Evolutionary conservation across 139 green algal genomes (phyloP).

Genomic region (Zygnema circumcarinatum): DNA sequence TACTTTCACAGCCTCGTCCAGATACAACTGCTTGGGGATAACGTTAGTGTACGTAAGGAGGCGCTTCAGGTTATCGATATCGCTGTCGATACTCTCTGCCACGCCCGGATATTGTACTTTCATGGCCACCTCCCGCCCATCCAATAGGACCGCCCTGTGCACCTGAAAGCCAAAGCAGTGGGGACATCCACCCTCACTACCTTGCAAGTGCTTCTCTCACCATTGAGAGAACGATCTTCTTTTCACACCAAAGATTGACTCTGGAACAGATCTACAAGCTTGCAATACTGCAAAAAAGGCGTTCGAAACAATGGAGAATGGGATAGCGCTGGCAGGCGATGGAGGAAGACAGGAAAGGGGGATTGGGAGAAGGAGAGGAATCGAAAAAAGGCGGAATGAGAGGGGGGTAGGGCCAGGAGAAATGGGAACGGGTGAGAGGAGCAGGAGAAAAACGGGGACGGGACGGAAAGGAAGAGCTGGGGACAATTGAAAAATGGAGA

Average conservation of each 20-base stretch:
- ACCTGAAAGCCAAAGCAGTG: no score
- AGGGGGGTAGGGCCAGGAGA: background rate
- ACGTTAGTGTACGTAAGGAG: slow-evolving; percentile 84
- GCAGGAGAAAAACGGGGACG: background rate
- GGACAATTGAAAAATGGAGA: background rate
- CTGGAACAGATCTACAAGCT: no score
- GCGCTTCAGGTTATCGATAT: slow-evolving; percentile 94
- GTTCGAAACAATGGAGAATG: no score
- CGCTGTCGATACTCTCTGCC: slow-evolving; percentile 84
- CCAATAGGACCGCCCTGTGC: slow-evolving; percentile 27
- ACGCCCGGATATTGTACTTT: slow-evolving; percentile 96
- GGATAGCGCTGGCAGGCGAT: no score
- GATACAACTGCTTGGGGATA: slow-evolving; percentile 85
- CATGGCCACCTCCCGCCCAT: slow-evolving; percentile 64
- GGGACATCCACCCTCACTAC: no score
- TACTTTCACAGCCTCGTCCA: slow-evolving; percentile 81
- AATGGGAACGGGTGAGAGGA: background rate
- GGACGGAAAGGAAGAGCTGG: background rate
- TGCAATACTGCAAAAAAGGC: no score
- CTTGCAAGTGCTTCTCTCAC: no score
- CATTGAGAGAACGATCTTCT: no score
- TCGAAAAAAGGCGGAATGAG: background rate
- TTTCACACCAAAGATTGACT: no score
- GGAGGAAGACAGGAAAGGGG: no score
- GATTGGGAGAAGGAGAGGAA: slow-evolving; percentile 5